Conservation (phyloP, 352 stramenopile genomes). For the Phytopythium litorale region DNA sequence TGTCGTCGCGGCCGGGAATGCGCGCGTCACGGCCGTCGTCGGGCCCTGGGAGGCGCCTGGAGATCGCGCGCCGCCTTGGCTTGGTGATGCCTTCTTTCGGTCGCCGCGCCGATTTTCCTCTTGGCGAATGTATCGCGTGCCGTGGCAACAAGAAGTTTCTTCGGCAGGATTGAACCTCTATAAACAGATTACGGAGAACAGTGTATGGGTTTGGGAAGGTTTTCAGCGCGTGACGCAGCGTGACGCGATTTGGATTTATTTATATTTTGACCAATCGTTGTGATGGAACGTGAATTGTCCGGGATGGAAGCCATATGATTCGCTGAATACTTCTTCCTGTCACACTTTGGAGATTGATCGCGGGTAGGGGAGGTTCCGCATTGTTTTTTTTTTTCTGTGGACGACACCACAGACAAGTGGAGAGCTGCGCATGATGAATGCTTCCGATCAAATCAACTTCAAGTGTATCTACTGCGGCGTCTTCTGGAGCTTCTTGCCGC, state of each 20-base stretch:
- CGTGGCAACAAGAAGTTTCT: conserved; percentile 7
- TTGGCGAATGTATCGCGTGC: neutral
- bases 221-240: neutral
- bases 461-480: neutral
- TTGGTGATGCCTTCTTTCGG: neutral
- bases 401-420: no score
- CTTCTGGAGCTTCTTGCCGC: neutral
- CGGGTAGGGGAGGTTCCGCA: neutral
- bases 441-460: neutral
- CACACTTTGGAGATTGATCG: neutral
- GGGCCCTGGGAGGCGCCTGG: neutral
- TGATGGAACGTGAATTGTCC: neutral
- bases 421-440: no score
- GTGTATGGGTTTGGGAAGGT: neutral
- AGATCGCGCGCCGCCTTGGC: neutral
- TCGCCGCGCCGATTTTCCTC: neutral
- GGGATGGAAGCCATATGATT: neutral
- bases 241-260: conserved; percentile 1
- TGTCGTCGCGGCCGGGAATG: neutral
- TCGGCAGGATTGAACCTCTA: neutral
- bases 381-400: neutral
- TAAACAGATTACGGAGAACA: neutral
- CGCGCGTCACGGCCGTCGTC: neutral
- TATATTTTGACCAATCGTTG: neutral
- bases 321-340: neutral